Evolutionary conservation across 2,329 filamentous ascomycete species (phyloP), one percentile per base, ranked within the genome.

Genomic region (Kalaharituber pfeilii): DNA sequence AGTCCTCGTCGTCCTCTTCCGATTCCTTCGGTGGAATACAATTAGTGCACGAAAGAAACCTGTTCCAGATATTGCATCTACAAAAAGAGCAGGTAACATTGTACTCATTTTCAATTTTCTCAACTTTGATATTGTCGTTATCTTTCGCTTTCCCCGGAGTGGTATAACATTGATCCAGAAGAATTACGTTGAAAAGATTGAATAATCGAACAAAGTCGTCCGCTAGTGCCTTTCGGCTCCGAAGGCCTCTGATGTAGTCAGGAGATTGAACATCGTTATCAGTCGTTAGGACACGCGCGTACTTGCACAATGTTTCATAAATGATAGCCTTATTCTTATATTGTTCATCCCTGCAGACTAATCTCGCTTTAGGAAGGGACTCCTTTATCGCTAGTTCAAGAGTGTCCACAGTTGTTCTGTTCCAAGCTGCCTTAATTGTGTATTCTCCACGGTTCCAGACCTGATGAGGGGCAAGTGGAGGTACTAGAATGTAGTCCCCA

Each of bases 281-380:
- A 1, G 20, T 36, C n/a, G 39, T 53, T 3, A 82, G 70, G 26
- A 77, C 67, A 5, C 67, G 67, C 1, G 75, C 76, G 66, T 96
- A 96, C 64, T 87, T 91, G 9, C 82, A 71, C 2, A 96, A 73
- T 0, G 87, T 86, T 66, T 82, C 94, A 67, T 88, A 94, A 45
- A 95, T 75, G 55, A 96, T 95, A 4, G 88, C 86, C 67, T 96
- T 96, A 70, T 94, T 95, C 67, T 96, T 96, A 73, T 98, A 98
- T 67, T 96, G 89, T 67, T 98, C 91, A 62, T 98, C 91, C 33
- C 91, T 83, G 66, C 91, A 96, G 2, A 96, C 89, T 62, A 95
- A 78, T 11, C 87, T 79, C 8, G 88, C 86, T 62, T 87, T 86
- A 0, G 88, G 87, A 2, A 98, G 73, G 0, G 89, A 87, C 70